phyloP scores from a whole-genome alignment of 768 basidiomycete species.

The Lyophyllum decastes region DNA sequence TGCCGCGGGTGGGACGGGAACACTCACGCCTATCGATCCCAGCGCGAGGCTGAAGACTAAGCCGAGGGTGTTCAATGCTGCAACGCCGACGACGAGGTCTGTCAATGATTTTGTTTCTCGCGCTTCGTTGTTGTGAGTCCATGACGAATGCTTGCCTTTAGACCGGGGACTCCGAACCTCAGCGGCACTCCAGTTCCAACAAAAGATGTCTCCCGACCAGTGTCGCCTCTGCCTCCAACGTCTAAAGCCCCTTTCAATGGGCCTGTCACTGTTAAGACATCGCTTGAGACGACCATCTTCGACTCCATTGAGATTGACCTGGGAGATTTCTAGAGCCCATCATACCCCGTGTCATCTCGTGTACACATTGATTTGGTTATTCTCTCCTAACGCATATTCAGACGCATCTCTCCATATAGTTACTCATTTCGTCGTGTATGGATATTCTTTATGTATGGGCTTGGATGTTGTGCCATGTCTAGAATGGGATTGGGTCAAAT shows the following conservation, averaged over 20 bases:
- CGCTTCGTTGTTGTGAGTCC: background rate
- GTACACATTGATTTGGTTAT: background rate
- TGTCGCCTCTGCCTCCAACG: conserved; percentile 27
- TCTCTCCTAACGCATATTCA: too few species aligned
- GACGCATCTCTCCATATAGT: background rate
- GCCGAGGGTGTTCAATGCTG: conserved; percentile 55
- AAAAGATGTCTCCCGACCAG: conserved; percentile 25
- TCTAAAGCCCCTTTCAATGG: conserved; percentile 22
- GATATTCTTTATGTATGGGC: conserved; percentile 9
- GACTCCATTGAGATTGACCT: conserved; percentile 75
- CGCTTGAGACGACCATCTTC: conserved; percentile 58
- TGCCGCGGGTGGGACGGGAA: conserved; percentile 36
- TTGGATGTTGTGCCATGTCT: background rate
- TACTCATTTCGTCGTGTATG: conserved; percentile 9
- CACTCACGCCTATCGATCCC: conserved; percentile 52
- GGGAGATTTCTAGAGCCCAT: conserved; percentile 65
- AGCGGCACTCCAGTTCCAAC: conserved; percentile 28
- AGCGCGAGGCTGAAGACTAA: conserved; percentile 69
- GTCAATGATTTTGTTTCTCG: conserved; percentile 19
- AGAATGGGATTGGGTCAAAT: conserved; percentile 14
- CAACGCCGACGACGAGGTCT: conserved; percentile 63
- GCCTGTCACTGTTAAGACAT: conserved; percentile 42
- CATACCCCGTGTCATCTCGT: background rate
- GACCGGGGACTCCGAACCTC: conserved; percentile 51
- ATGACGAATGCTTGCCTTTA: conserved; percentile 24